Percentiles rank a stretch among this genome's conserved stretches.
Conservation (phyloP, 208 protist genomes). For the Acanthamoeba triangularis region DNA sequence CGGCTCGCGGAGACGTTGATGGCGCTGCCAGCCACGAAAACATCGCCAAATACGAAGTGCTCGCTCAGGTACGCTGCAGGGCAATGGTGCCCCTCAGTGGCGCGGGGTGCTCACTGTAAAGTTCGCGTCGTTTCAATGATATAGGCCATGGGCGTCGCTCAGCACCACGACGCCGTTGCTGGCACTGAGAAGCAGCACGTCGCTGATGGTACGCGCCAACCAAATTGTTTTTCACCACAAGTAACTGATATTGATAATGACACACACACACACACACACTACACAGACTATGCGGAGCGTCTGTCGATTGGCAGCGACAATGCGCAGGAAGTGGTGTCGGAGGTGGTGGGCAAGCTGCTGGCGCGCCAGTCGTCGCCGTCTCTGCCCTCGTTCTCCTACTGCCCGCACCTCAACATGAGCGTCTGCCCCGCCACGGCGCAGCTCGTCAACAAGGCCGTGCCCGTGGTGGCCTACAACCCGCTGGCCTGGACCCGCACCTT, state of each 20-base stretch:
- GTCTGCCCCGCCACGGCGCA: not conserved
- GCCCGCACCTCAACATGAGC: slow-evolving; percentile 67
- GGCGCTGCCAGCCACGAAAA: not conserved
- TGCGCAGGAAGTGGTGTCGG: slow-evolving; percentile 8
- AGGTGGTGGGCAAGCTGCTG: slow-evolving; percentile 30
- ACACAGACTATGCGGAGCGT: slow-evolving; percentile 45
- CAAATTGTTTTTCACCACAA: no score
- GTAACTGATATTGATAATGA: not conserved
- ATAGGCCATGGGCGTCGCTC: slow-evolving; percentile 79
- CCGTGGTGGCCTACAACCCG: slow-evolving; percentile 58
- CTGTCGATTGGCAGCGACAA: slow-evolving; percentile 33
- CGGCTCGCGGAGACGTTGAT: not conserved
- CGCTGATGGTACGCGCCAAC: not conserved
- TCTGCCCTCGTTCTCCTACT: slow-evolving; percentile 27
- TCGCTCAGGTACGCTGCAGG: not conserved
- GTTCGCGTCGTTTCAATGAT: slow-evolving; percentile 20
- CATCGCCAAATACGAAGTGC: not conserved
- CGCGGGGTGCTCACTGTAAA: not conserved
- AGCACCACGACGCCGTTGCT: slow-evolving; percentile 87
- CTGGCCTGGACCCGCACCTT: slow-evolving; percentile 62
- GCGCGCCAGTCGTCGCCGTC: not conserved
- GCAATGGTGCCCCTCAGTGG: no score
- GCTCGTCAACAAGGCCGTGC: not conserved
- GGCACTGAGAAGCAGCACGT: slow-evolving; percentile 82
- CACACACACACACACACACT: not conserved